Evolutionary conservation across 2,329 filamentous ascomycete species (phyloP).

Genomic region (Pseudocercospora vitis): DNA sequence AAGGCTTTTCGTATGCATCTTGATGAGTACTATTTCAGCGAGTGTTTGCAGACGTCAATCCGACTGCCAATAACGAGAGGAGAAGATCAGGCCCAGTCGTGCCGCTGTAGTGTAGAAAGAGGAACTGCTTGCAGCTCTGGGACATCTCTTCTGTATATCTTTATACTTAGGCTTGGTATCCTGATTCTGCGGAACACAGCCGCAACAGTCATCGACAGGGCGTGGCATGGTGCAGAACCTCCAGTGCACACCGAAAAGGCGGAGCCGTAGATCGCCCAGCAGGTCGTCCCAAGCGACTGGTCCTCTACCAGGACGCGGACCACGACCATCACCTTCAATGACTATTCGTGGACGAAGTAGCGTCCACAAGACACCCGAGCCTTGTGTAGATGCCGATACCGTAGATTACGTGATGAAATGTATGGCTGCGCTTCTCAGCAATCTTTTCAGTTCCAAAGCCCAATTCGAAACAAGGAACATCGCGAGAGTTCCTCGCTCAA

Average conservation of each 20-base stretch:
- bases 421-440: background rate
- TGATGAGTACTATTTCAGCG: background rate
- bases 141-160: background rate
- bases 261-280: background rate
- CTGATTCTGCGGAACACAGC: background rate
- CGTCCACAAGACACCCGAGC: background rate
- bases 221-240: background rate
- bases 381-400: background rate
- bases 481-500: background rate
- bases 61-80: background rate
- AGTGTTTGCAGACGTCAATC: background rate
- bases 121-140: background rate
- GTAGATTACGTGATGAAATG: background rate
- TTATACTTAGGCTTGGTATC: background rate
- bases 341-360: background rate
- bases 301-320: background rate
- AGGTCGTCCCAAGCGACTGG: background rate
- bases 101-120: background rate
- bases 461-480: background rate
- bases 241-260: background rate
- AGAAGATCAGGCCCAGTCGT: background rate
- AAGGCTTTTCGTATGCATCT: slow-evolving; percentile 1
- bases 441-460: background rate
- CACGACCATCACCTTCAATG: background rate
- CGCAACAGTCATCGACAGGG: background rate